Conservation (phyloP, 73 alveolate species). For the Paraurostyla sp. region DNA sequence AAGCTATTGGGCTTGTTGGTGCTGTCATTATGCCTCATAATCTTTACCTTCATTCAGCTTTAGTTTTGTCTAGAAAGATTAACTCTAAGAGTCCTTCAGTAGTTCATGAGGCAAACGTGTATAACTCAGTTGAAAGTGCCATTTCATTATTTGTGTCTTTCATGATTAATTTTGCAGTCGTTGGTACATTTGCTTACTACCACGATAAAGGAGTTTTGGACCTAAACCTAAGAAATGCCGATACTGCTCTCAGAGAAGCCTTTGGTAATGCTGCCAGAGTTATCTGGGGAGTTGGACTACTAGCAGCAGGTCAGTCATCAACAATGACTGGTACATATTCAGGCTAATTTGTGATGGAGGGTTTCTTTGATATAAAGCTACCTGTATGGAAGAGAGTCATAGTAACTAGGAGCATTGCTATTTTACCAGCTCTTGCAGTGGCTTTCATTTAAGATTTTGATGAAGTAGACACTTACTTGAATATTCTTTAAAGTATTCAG, state of each 20-base stretch:
- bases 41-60: constrained; percentile 78
- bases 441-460: constrained; percentile 65
- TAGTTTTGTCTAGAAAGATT: constrained; percentile 75
- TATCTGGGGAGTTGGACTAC: constrained; percentile 84
- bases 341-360: constrained; percentile 87
- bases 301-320: constrained; percentile 92
- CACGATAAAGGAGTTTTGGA: constrained; percentile 57
- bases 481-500: constrained; percentile 76
- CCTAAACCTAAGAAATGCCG: constrained; percentile 65
- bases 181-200: constrained; percentile 82
- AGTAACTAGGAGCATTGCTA: constrained; percentile 78
- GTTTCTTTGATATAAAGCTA: constrained; percentile 71
- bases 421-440: constrained; percentile 80
- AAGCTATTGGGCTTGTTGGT: constrained; percentile 79
- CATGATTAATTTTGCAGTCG: constrained; percentile 79
- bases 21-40: constrained; percentile 91
- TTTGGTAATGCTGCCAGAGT: constrained; percentile 74
- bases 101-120: constrained; percentile 68
- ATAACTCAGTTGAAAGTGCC: constrained; percentile 71
- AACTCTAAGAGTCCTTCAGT: background rate
- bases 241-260: constrained; percentile 66
- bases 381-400: constrained; percentile 78
- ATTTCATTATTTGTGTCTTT: constrained; percentile 76
- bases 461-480: constrained; percentile 61
- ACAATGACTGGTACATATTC: constrained; percentile 91